A percentile compares a stretch with the other conserved stretches of the same genome.
Evolutionary conservation across 73 alveolate genomes (phyloP).

Genomic region (Tetrahymena borealis): DNA sequence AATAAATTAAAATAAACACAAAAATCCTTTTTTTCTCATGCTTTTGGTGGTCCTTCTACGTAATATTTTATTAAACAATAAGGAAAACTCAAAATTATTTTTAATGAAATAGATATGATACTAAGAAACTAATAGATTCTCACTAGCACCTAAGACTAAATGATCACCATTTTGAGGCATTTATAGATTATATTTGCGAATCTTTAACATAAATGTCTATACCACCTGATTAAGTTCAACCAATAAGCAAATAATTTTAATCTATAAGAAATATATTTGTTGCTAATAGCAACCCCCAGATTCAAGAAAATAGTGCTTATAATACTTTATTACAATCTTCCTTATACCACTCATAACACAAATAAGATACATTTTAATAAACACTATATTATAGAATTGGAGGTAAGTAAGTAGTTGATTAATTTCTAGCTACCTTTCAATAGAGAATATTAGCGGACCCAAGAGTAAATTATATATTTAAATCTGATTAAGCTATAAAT

Average conservation of each 20-base stretch:
- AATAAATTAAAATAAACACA: background rate
- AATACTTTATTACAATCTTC: background rate
- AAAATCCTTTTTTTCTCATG: background rate
- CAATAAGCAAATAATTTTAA: background rate
- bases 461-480: background rate
- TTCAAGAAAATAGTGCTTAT: background rate
- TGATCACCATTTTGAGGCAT: background rate
- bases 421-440: background rate
- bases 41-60: background rate
- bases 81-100: background rate
- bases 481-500: background rate
- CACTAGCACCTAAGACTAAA: background rate
- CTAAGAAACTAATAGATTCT: background rate
- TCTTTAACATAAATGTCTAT: background rate
- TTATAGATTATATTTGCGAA: background rate
- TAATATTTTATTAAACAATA: background rate
- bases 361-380: background rate
- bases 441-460: background rate
- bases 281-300: too few species aligned
- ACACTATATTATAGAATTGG: background rate
- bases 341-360: background rate
- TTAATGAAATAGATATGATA: background rate
- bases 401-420: background rate
- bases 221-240: background rate
- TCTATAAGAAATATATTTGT: background rate